phyloP scores from a whole-genome alignment of 306 rosid species.

The Gynostemma pentaphyllum region DNA sequence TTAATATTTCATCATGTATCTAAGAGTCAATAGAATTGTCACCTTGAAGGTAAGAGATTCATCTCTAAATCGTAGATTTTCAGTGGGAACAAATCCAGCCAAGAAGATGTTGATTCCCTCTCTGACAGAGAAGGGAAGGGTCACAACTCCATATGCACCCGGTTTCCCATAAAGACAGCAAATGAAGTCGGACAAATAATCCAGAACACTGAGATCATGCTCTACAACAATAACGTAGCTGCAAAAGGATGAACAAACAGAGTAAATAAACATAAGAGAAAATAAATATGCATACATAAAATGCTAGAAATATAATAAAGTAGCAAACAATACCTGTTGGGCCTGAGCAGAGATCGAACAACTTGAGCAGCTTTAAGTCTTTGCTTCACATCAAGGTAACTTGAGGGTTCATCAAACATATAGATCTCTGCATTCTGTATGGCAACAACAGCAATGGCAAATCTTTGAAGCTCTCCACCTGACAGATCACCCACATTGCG shows the following conservation, averaged over 20 bases:
- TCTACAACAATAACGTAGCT: constrained; percentile 98
- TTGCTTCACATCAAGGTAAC: constrained; percentile 96
- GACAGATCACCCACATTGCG: constrained; percentile 94
- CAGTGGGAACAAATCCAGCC: constrained; percentile 97
- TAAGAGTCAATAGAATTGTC: not conserved
- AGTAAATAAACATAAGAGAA: not conserved
- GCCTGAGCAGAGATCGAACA: constrained; percentile 76
- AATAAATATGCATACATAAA: not conserved
- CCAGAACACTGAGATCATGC: constrained; percentile 98
- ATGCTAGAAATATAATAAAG: not conserved
- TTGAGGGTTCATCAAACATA: constrained; percentile 97
- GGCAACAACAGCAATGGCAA: constrained; percentile 96
- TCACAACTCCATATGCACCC: constrained; percentile 98
- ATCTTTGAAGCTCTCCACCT: constrained; percentile 98
- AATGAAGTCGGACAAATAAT: constrained; percentile 93
- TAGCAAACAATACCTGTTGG: constrained; percentile 49
- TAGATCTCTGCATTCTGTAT: constrained; percentile 93
- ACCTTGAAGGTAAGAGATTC: constrained; percentile 94
- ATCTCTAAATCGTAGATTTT: constrained; percentile 88
- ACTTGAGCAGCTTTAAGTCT: constrained; percentile 97
- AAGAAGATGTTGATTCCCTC: constrained; percentile 98
- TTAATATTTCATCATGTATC: constrained; percentile 4
- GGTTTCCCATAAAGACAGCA: constrained; percentile 99
- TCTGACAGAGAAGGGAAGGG: constrained; percentile 98
- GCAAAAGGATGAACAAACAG: constrained; percentile 20